phyloP scores from a whole-genome alignment of 2,329 filamentous ascomycete species.

The Akanthomyces lecanii region DNA sequence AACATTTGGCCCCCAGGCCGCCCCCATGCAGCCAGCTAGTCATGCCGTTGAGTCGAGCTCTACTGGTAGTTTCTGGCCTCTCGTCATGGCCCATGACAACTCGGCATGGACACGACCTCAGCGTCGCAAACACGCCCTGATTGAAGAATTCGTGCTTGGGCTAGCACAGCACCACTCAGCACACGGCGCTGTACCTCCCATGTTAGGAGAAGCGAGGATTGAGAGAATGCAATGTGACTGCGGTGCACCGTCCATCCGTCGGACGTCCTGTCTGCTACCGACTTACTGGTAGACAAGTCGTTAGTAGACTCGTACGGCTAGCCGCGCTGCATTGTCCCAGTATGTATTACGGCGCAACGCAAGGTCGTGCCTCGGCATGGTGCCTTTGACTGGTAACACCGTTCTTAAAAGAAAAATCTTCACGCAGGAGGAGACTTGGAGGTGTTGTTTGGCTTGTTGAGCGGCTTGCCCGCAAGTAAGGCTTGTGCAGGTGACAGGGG shows the following conservation, averaged over 20 bases:
- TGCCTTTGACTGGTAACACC: not conserved
- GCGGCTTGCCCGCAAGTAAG: not conserved
- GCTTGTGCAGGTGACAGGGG: not conserved
- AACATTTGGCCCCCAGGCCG: not conserved
- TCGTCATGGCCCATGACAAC: not conserved
- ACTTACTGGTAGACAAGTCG: not conserved
- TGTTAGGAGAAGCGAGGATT: not conserved
- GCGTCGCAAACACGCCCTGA: slow-evolving; percentile 7
- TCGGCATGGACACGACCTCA: too few species aligned
- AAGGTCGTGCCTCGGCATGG: not conserved
- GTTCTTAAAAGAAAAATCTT: not conserved
- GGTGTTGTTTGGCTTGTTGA: not conserved
- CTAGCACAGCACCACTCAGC: not conserved
- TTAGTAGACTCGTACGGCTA: not conserved
- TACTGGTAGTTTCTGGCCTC: not conserved
- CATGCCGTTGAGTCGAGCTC: too few species aligned
- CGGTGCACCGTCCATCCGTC: not conserved
- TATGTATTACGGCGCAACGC: not conserved
- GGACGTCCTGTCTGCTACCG: not conserved
- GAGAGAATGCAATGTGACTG: slow-evolving; percentile 7
- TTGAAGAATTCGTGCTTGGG: slow-evolving; percentile 3
- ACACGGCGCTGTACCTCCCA: not conserved
- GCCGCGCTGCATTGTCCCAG: not conserved
- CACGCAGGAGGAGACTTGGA: too few species aligned
- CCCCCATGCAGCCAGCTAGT: not conserved